Evolutionary conservation across 768 basidiomycete genomes (phyloP), one percentile per base, ranked within the genome.

Genomic region (Boletus patriciae): DNA sequence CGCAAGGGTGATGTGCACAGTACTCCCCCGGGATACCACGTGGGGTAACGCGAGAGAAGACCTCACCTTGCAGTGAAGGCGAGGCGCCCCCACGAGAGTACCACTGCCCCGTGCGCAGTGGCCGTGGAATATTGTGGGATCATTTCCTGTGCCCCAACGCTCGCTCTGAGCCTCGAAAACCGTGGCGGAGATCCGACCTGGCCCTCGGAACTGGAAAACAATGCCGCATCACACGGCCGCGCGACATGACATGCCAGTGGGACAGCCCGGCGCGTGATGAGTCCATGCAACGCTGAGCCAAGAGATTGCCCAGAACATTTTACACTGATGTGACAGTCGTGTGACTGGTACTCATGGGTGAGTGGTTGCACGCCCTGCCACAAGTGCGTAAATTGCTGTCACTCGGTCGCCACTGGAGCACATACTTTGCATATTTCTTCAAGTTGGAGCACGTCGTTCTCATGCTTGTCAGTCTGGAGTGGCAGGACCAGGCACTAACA

Each of bases 161-260:
- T 54, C 34, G 33, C 34, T 38, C 41, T 36, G 23, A 57, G 37
- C 46, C 51, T 51, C 50, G 43, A 57, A 47, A 49, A 33, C 41
- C 46, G 33, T 62, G 33, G 47, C 46, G 36, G 57, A 52, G 57
- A 59, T 60, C 58, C 53, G 62, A 23, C 55, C 50, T 38, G 57
- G 27, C 43, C 63, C 61, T 68, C 68, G 66, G 69, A 59, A 52
- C 67, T 64, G 69, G 55, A 58, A 34, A 45, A 54, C 52, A 54
- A 6, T 16, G 19, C 43, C 16, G 42, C 44, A 36, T 48, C 54
- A 51, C 49, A 52, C 50, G 52, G 43, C 46, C 21, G 54, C 27
- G 52, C 25, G 50, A 47, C 54, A 54, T 50, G 50, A 60, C 54
- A 52, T 49, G n/a, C n/a, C n/a, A n/a, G n/a, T n/a, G 34, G 29